These are phyloP conservation scores for Botrytis sinoallii DNA, from an alignment of 2,329 filamentous ascomycete species.

Conservation along the genomic window DNA sequence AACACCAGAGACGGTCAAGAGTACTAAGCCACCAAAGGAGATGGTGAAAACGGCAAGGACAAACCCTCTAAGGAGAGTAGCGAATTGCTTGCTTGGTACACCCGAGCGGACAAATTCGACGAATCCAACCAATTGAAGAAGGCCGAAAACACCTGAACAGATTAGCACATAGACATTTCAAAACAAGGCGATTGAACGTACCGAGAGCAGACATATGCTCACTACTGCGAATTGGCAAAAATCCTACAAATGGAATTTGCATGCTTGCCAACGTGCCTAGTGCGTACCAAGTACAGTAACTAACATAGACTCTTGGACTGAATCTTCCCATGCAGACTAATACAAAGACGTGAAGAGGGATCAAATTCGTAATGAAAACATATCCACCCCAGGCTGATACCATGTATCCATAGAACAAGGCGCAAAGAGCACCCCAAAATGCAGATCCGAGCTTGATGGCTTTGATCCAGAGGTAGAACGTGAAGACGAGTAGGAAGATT, in stretches of 20 bases:
- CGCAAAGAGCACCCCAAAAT: conserved; percentile 92
- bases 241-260: conserved; percentile 99
- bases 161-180: conserved; percentile 10
- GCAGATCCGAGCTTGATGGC: conserved; percentile 94
- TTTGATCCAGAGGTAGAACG: conserved; percentile 99
- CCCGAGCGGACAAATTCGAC: conserved; percentile 87
- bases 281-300: conserved; percentile 97
- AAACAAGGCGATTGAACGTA: conserved; percentile 44
- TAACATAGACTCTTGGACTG: conserved; percentile 89
- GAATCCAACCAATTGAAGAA: conserved; percentile 89
- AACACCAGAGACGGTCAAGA: conserved; percentile 82
- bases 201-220: conserved; percentile 98
- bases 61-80: conserved; percentile 77
- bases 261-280: conserved; percentile 95
- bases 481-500: conserved; percentile 97
- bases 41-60: conserved; percentile 72
- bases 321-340: conserved; percentile 96
- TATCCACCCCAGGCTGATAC: conserved; percentile 99
- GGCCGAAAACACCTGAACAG: conserved; percentile 78
- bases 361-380: conserved; percentile 97
- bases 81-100: conserved; percentile 89
- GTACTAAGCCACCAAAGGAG: conserved; percentile 71
- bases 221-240: conserved; percentile 91
- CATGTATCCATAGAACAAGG: conserved; percentile 99
- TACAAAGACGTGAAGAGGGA: conserved; percentile 90